These are phyloP conservation scores for Podospora bellae-mahoneyi DNA, from an alignment of 495 filamentous ascomycete species.

Conservation along the genomic window DNA sequence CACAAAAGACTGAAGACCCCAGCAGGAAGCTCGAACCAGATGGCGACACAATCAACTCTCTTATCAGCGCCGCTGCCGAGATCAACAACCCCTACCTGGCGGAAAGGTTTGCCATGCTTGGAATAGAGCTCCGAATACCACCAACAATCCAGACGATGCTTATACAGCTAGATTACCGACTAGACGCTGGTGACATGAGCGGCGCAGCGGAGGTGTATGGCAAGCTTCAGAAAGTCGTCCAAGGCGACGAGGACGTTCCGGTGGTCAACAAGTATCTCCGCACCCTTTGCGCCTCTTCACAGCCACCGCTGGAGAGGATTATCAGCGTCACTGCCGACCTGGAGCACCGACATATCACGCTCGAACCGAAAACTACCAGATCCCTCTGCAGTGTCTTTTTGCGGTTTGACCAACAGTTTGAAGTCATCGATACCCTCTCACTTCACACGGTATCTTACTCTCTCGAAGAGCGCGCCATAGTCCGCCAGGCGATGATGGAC, in stretches of 20 bases:
- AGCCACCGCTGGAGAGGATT: conserved; percentile 60
- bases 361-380: conserved; percentile 70
- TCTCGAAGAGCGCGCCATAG: conserved; percentile 56
- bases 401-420: conserved; percentile 64
- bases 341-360: conserved; percentile 60
- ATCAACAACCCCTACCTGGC: conserved; percentile 66
- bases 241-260: conserved; percentile 55
- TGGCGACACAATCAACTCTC: conserved; percentile 66
- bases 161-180: conserved; percentile 69
- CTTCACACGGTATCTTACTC: conserved; percentile 62
- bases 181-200: conserved; percentile 64
- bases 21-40: conserved; percentile 47
- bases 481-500: conserved; percentile 60
- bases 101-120: conserved; percentile 65
- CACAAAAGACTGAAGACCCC: conserved; percentile 23
- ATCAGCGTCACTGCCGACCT: conserved; percentile 72
- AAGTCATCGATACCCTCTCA: conserved; percentile 74
- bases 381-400: conserved; percentile 69
- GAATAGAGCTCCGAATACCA: conserved; percentile 57
- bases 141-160: conserved; percentile 64
- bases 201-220: conserved; percentile 63
- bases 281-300: conserved; percentile 57
- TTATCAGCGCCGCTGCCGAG: conserved; percentile 72
- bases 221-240: conserved; percentile 50
- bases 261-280: conserved; percentile 74